Evolutionary conservation across 169 alveolate genomes (phyloP).

Genomic region (Eimeria acervulina): DNA sequence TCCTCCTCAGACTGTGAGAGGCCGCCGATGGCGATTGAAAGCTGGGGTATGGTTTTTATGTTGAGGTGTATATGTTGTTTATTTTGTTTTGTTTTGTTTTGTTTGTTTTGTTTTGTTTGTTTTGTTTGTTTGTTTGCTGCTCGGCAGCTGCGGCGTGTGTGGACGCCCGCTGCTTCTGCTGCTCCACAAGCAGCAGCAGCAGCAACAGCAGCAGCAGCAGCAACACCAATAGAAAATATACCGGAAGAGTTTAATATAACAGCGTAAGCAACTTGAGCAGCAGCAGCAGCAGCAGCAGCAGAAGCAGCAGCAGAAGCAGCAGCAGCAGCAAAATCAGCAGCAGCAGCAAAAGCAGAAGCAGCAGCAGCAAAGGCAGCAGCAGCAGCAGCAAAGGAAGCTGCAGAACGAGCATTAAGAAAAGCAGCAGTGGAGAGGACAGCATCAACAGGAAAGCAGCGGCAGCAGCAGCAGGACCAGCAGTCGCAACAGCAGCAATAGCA

Average conservation of each 20-base stretch:
- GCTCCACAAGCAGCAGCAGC: background rate
- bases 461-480: slow-evolving; percentile 40
- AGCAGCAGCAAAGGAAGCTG: slow-evolving; percentile 38
- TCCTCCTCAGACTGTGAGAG: background rate
- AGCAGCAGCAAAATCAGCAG: background rate
- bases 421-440: background rate
- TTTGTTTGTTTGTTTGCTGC: background rate
- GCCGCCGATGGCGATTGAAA: background rate
- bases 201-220: too few species aligned
- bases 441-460: background rate
- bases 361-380: background rate
- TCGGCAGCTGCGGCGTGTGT: too few species aligned
- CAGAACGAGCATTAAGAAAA: background rate
- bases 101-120: too few species aligned
- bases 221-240: too few species aligned
- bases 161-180: background rate
- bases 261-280: too few species aligned
- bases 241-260: too few species aligned
- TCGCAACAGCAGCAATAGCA: background rate
- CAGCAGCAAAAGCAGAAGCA: slow-evolving; percentile 1
- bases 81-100: too few species aligned
- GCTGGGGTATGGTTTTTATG: background rate
- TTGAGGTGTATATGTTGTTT: too few species aligned
- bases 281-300: slow-evolving; percentile 1
- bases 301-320: background rate